A percentile compares a stretch with the other conserved stretches of the same genome.
phyloP scores from a whole-genome alignment of 2,329 filamentous ascomycete species.

The Pseudogymnoascus verrucosus region DNA sequence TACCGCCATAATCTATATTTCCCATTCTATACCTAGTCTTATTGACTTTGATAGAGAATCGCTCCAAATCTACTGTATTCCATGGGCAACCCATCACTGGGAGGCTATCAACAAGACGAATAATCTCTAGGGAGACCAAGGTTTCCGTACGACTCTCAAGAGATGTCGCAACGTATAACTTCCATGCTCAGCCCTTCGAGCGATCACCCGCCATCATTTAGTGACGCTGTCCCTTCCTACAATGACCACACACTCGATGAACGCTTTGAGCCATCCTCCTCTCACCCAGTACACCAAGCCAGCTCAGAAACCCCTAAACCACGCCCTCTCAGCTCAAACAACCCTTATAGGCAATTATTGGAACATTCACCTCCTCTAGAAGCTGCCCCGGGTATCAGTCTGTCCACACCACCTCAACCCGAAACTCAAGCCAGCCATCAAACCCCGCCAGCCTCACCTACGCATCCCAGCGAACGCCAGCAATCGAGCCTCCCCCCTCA shows the following conservation, averaged over 20 bases:
- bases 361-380: background rate
- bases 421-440: background rate
- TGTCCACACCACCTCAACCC: background rate
- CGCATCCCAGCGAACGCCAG: no score
- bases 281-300: background rate
- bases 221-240: background rate
- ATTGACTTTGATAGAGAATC: background rate
- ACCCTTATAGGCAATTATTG: background rate
- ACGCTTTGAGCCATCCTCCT: background rate
- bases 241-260: background rate
- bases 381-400: background rate
- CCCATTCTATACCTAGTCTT: background rate
- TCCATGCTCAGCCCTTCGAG: background rate
- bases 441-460: background rate
- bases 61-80: background rate
- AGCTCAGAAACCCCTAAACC: background rate
- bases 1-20: background rate
- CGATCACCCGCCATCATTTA: background rate
- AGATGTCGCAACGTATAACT: background rate
- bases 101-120: background rate
- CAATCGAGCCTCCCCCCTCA: background rate
- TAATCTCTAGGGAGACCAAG: background rate
- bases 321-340: background rate
- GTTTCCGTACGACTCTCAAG: background rate
- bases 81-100: background rate